Percentiles rank a stretch among this genome's conserved stretches.
Evolutionary conservation across 139 green algal species (phyloP).

Genomic region (Edaphochlamys debaryana): DNA sequence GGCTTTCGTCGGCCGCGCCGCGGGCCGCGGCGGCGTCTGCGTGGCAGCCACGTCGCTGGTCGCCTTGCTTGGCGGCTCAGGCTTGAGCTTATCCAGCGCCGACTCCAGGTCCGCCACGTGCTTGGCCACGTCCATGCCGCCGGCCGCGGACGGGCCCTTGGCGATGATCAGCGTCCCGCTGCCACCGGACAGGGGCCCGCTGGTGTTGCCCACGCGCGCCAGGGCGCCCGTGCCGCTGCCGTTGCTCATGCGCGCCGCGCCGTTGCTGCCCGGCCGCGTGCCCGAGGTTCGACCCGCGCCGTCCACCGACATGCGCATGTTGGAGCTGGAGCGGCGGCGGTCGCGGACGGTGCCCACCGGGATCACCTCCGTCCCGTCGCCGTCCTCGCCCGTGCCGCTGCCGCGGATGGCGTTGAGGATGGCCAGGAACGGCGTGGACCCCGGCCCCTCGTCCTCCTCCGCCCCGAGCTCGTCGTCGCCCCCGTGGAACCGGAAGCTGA

Average conservation of each 20-base stretch:
- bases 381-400: constrained; percentile 21
- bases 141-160: too few species aligned
- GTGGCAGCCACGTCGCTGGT: neutral
- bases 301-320: neutral
- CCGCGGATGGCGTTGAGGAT: constrained; percentile 36
- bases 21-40: too few species aligned
- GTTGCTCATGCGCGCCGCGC: too few species aligned
- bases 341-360: too few species aligned
- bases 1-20: constrained; percentile 11
- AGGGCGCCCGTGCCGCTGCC: neutral
- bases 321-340: too few species aligned
- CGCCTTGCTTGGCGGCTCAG: too few species aligned
- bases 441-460: neutral
- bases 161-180: too few species aligned
- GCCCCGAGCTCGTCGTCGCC: neutral
- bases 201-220: neutral
- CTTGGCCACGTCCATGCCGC: neutral
- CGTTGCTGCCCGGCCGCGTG: neutral
- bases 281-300: too few species aligned
- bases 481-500: constrained; percentile 34
- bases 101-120: constrained; percentile 3
- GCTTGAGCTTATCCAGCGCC: neutral
- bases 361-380: neutral
- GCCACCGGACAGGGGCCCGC: too few species aligned
- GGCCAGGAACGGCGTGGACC: constrained; percentile 18